Evolutionary conservation across 2,329 filamentous ascomycete species (phyloP), one percentile per base, ranked within the genome.

Genomic region (Scolecobasidium constrictum): DNA sequence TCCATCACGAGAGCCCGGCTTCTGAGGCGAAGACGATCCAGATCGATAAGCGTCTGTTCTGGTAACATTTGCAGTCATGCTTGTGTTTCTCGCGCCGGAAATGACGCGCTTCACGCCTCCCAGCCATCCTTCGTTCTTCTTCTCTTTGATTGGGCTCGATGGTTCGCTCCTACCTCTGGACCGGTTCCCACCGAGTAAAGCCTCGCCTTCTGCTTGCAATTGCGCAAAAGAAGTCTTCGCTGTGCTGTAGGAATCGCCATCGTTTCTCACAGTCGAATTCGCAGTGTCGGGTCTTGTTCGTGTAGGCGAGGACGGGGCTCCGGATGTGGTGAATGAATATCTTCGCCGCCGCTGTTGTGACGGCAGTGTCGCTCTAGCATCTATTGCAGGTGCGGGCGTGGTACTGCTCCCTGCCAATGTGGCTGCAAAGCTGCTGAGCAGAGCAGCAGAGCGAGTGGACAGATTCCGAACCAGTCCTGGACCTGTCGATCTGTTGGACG

Each of bases 71-170:
- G 34, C 35, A 5, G 22, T 26, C 12, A 22, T 36, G 16, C 9
- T 36, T 9, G 34, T 17, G 9, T 9, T 9, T 17, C 34, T 13
- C 15, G 35, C 42, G 2, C 35, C 42, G 12, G 42, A 57, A 4
- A 71, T 71, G 9, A 80, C 79, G 28, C 80, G 71, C 15, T 75
- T 70, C 16, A 87, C 58, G 38, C 77, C 83, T 17, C 81, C 81
- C 9, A 87, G 64, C 78, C 81, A 85, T 18, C 72, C 73, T 62
- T 62, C 16, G 4, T 16, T 22, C 17, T 36, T 35, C 40, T 23
- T 42, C 49, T 48, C 59, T 56, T 61, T 46, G n/a, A 34, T 68
- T 65, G 22, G 61, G 57, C 37, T 61, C 45, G 4, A 55, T 55
- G 38, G 53, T 49, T n/a, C 11, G 38, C 18, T 18, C 53, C 58